A percentile compares a stretch with the other conserved stretches of the same genome.
These are phyloP conservation scores for Alternaria burnsii DNA, from an alignment of 2,329 filamentous ascomycete species.

Conservation along the genomic window DNA sequence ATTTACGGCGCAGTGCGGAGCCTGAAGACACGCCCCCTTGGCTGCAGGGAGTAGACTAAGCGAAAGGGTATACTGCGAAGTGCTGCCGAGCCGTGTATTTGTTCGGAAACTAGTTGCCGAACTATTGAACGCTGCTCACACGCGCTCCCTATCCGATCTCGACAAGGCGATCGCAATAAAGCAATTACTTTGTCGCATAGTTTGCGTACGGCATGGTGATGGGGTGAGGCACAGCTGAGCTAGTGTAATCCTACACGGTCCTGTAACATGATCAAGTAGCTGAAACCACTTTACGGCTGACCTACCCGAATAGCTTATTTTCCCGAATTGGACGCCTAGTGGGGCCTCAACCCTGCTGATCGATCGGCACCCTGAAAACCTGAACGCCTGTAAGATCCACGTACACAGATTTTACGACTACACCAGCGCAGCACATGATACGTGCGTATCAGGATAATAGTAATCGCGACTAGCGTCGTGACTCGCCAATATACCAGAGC, in stretches of 20 bases:
- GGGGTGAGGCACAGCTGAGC: slow-evolving; percentile 11
- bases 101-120: slow-evolving; percentile 17
- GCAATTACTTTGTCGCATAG: not conserved
- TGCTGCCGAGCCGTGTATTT: slow-evolving; percentile 19
- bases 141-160: slow-evolving; percentile 6
- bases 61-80: slow-evolving; percentile 16
- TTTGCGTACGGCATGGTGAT: not conserved
- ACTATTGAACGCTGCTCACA: slow-evolving; percentile 13
- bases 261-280: slow-evolving; percentile 25
- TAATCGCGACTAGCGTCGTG: not conserved
- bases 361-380: slow-evolving; percentile 12
- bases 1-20: slow-evolving; percentile 21
- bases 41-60: slow-evolving; percentile 16
- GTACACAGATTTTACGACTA: slow-evolving; percentile 18
- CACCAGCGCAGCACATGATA: slow-evolving; percentile 5
- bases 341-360: slow-evolving; percentile 11
- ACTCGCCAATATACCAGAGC: slow-evolving; percentile 39
- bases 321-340: slow-evolving; percentile 14
- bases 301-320: slow-evolving; percentile 20
- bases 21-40: slow-evolving; percentile 18
- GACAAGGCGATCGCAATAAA: slow-evolving; percentile 9
- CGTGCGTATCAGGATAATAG: slow-evolving; percentile 5
- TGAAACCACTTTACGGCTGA: slow-evolving; percentile 26
- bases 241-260: slow-evolving; percentile 27
- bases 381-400: slow-evolving; percentile 19